These are phyloP conservation scores for Penicillium brevicompactum DNA, from an alignment of 2,329 filamentous ascomycete species.

Conservation along the genomic window DNA sequence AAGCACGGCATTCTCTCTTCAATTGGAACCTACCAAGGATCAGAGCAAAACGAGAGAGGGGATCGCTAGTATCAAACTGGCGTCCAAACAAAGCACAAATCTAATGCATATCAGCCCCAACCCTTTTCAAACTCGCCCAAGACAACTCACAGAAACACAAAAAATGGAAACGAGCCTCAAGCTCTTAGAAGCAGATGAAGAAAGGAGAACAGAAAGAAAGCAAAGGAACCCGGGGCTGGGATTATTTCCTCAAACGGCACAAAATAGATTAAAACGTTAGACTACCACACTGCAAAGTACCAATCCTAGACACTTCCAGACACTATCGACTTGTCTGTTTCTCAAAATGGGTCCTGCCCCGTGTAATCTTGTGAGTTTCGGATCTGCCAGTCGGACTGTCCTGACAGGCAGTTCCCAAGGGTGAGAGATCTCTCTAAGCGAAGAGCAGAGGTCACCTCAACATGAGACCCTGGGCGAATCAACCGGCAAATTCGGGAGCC, in stretches of 20 bases:
- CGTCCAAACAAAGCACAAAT: constrained; percentile 22
- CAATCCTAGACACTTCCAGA: background rate
- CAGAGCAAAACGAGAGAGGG: constrained; percentile 22
- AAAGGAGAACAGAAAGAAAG: constrained; percentile 17
- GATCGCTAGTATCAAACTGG: constrained; percentile 31
- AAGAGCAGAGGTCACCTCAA: background rate
- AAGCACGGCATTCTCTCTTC: background rate
- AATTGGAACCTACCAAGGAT: constrained; percentile 21
- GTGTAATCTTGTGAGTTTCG: background rate
- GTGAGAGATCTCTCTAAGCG: background rate
- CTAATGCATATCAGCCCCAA: constrained; percentile 14
- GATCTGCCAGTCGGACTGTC: background rate
- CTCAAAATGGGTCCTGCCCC: background rate
- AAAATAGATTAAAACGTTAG: constrained; percentile 9
- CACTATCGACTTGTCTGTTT: background rate
- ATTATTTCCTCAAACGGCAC: constrained; percentile 4
- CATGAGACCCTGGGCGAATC: constrained; percentile 10
- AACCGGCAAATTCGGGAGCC: constrained; percentile 3
- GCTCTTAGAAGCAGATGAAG: constrained; percentile 26
- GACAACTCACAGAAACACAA: constrained; percentile 15
- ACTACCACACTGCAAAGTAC: background rate
- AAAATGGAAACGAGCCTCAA: constrained; percentile 30
- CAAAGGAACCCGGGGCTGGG: background rate
- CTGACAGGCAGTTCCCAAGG: background rate
- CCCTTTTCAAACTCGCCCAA: constrained; percentile 12